A percentile compares a stretch with the other conserved stretches of the same genome.
phyloP scores from a whole-genome alignment of 176 grass and related monocot genomes.

The Paspalum vaginatum region DNA sequence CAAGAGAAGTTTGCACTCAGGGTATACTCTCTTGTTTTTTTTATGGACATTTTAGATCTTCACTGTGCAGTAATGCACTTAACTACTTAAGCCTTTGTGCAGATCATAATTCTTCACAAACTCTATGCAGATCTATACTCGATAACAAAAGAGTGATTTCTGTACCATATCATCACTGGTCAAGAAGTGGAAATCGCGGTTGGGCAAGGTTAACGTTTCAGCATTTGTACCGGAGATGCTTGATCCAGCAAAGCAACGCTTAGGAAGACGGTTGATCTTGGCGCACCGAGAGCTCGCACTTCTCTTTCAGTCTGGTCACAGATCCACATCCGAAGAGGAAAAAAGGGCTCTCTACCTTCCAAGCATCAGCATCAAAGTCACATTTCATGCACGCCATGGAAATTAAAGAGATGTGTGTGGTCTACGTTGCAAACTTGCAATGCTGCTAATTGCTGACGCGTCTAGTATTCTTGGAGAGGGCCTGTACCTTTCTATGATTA shows the following conservation, averaged over 20 bases:
- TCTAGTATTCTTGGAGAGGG: neutral
- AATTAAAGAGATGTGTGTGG: neutral
- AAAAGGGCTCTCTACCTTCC: slow-evolving; percentile 14
- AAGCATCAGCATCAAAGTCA: slow-evolving; percentile 28
- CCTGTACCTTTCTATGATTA: neutral
- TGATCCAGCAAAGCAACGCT: neutral
- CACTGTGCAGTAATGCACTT: neutral
- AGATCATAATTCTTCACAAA: neutral
- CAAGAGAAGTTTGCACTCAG: slow-evolving; percentile 17
- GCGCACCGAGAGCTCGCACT: neutral
- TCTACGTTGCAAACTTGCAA: neutral
- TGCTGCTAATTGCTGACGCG: neutral
- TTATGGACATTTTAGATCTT: neutral
- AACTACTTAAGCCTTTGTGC: neutral
- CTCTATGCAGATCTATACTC: slow-evolving; percentile 11
- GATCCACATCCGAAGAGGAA: slow-evolving; percentile 40
- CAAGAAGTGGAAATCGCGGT: neutral
- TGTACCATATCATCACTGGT: neutral
- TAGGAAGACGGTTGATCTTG: neutral
- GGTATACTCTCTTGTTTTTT: neutral
- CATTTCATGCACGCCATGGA: slow-evolving; percentile 4
- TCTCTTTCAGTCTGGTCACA: slow-evolving; percentile 35
- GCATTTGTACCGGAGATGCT: neutral
- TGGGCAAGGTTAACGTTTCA: neutral
- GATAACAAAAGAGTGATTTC: neutral